A percentile compares a stretch with the other conserved stretches of the same genome.
phyloP scores from a whole-genome alignment of 208 protist genomes.

The Acanthamoeba divionensis region DNA sequence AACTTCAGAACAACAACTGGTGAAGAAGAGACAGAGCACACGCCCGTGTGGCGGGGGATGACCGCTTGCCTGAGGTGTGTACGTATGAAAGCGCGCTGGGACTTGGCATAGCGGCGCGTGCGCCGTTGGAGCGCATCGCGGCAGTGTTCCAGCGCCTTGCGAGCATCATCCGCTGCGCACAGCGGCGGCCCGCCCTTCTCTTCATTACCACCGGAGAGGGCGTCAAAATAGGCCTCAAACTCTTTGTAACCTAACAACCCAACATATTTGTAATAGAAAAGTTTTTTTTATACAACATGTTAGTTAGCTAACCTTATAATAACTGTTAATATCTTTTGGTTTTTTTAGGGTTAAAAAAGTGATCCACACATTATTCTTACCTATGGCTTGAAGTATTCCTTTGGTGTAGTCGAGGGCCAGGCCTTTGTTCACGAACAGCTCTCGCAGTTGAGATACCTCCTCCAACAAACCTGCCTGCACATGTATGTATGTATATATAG shows the following conservation, averaged over 20 bases:
- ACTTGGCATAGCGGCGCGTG: background rate
- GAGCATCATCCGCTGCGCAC: background rate
- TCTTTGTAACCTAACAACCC: conserved; percentile 39
- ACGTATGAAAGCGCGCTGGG: background rate
- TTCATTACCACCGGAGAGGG: background rate
- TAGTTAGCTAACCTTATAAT: too few species aligned
- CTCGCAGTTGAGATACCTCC: background rate
- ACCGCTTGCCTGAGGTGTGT: background rate
- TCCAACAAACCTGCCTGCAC: background rate
- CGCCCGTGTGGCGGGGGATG: background rate
- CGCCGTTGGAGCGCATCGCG: background rate
- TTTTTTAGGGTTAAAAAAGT: too few species aligned
- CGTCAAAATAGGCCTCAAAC: conserved; percentile 42
- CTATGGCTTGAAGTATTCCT: conserved; percentile 40
- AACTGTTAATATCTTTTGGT: too few species aligned
- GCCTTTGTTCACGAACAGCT: background rate
- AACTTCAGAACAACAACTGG: too few species aligned
- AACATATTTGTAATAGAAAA: too few species aligned
- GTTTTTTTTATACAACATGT: too few species aligned
- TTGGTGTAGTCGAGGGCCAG: conserved; percentile 3
- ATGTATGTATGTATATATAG: background rate
- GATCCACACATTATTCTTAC: too few species aligned
- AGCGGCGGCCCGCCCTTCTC: too few species aligned
- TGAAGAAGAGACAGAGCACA: background rate
- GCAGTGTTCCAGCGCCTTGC: background rate